phyloP scores from a whole-genome alignment of 139 green algal genomes.

The Chlamydomonas schloesseri region DNA sequence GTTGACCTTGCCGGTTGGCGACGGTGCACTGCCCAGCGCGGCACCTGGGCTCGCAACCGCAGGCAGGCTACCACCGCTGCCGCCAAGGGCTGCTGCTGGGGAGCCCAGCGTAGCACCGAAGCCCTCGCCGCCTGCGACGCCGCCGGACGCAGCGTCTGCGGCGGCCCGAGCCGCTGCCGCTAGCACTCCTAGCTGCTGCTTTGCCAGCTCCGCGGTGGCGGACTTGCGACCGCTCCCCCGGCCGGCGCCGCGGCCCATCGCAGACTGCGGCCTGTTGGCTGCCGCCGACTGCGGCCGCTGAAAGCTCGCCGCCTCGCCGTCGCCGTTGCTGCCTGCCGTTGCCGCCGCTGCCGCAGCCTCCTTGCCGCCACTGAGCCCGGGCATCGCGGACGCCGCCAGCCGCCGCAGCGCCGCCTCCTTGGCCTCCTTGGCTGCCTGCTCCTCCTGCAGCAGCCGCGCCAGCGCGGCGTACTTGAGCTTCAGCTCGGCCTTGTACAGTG shows the following conservation, averaged over 20 bases:
- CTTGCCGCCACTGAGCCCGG: too few relatives aligned
- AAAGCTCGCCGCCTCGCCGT: not conserved
- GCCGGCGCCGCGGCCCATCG: not conserved
- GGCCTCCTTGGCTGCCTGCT: constrained; percentile 1
- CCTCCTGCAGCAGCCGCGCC: not conserved
- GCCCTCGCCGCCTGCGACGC: not conserved
- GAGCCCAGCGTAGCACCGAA: too few relatives aligned
- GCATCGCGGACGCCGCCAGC: not conserved
- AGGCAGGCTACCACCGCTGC: too few relatives aligned
- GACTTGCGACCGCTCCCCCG: not conserved
- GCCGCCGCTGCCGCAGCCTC: not conserved
- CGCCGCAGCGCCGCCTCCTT: constrained; percentile 3
- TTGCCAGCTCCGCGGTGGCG: not conserved
- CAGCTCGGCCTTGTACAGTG: constrained; percentile 62
- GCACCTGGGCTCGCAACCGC: too few relatives aligned
- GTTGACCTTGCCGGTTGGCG: not conserved
- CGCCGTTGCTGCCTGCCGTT: not conserved
- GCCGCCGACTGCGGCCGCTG: not conserved
- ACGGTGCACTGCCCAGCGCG: too few relatives aligned
- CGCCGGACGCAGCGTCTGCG: not conserved
- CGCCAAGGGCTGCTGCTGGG: too few relatives aligned
- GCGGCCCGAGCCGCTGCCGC: not conserved
- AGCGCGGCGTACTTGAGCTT: constrained; percentile 62
- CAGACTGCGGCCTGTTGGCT: not conserved
- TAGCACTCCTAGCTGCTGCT: not conserved